Percentiles rank a stretch among this genome's conserved stretches.
These are phyloP conservation scores for Scedosporium boydii DNA, from an alignment of 2,329 filamentous ascomycete genomes.

Conservation along the genomic window DNA sequence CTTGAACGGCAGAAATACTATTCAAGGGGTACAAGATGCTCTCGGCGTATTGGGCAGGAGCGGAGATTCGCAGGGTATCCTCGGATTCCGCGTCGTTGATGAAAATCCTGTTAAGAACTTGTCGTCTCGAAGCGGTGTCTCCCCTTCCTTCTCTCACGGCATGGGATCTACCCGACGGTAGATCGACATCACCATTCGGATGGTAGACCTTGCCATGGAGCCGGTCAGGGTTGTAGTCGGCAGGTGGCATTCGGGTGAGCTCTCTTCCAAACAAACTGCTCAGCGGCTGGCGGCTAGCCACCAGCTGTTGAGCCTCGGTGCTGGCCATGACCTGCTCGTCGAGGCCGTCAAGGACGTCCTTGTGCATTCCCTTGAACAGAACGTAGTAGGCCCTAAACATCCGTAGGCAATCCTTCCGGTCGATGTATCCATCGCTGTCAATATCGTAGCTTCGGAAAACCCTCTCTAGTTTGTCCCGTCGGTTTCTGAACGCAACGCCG, in stretches of 20 bases:
- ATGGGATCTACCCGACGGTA: constrained; percentile 47
- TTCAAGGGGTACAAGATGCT: constrained; percentile 17
- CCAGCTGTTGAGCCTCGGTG: constrained; percentile 65
- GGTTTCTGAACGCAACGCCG: constrained; percentile 62
- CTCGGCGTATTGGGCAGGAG: constrained; percentile 9
- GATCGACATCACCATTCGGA: constrained; percentile 52
- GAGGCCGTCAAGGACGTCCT: constrained; percentile 68
- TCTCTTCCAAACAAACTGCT: constrained; percentile 67
- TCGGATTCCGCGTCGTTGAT: constrained; percentile 11
- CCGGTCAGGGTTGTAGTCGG: constrained; percentile 44
- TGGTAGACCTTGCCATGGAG: constrained; percentile 60
- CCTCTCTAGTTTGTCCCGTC: constrained; percentile 58
- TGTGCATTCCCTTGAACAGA: constrained; percentile 80
- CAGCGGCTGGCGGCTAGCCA: constrained; percentile 65
- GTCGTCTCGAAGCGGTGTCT: constrained; percentile 51
- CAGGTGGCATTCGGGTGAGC: constrained; percentile 50
- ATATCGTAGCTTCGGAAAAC: constrained; percentile 89
- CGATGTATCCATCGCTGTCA: constrained; percentile 77
- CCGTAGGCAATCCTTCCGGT: constrained; percentile 76
- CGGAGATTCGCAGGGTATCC: constrained; percentile 2
- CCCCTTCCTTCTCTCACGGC: constrained; percentile 50
- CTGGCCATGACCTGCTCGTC: constrained; percentile 72
- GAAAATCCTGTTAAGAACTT: constrained; percentile 48
- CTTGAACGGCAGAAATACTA: constrained; percentile 6
- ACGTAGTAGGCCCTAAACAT: constrained; percentile 91